phyloP scores from a whole-genome alignment of 306 rosid genomes.

The Lablab purpureus region DNA sequence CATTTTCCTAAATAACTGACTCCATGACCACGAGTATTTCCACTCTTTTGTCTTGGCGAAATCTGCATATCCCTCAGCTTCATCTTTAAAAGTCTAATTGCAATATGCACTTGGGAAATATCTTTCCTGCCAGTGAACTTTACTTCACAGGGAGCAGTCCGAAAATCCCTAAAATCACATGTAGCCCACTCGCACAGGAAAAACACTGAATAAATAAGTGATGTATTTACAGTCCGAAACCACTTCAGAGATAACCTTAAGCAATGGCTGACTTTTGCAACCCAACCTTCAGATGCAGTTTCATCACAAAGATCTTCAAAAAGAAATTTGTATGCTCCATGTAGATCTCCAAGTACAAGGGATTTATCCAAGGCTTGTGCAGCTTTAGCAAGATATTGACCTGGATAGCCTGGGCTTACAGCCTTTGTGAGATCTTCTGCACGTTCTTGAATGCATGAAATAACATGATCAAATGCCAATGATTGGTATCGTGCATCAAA shows the following conservation, averaged over 20 bases:
- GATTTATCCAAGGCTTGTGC: constrained; percentile 81
- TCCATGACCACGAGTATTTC: constrained; percentile 32
- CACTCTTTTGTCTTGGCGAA: constrained; percentile 53
- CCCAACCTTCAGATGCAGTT: constrained; percentile 70
- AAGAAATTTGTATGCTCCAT: constrained; percentile 67
- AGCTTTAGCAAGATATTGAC: constrained; percentile 82
- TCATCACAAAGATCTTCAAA: constrained; percentile 85
- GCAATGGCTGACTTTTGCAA: constrained; percentile 79
- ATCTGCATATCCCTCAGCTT: constrained; percentile 64
- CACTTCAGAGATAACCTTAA: constrained; percentile 86
- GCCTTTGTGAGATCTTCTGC: constrained; percentile 79
- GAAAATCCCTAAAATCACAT: constrained; percentile 89
- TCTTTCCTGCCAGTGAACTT: constrained; percentile 89
- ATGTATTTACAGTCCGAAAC: constrained; percentile 68
- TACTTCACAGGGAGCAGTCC: constrained; percentile 62
- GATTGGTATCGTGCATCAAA: not conserved
- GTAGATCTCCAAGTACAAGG: constrained; percentile 77
- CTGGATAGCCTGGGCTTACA: constrained; percentile 73
- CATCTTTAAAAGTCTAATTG: constrained; percentile 76
- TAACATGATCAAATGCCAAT: constrained; percentile 55
- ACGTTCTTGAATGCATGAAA: constrained; percentile 79
- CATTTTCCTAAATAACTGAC: constrained; percentile 50
- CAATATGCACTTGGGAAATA: constrained; percentile 80
- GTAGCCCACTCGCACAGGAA: constrained; percentile 98
- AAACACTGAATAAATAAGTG: constrained; percentile 80